Conservation (phyloP, 768 basidiomycete species). For the Suillus discolor region DNA sequence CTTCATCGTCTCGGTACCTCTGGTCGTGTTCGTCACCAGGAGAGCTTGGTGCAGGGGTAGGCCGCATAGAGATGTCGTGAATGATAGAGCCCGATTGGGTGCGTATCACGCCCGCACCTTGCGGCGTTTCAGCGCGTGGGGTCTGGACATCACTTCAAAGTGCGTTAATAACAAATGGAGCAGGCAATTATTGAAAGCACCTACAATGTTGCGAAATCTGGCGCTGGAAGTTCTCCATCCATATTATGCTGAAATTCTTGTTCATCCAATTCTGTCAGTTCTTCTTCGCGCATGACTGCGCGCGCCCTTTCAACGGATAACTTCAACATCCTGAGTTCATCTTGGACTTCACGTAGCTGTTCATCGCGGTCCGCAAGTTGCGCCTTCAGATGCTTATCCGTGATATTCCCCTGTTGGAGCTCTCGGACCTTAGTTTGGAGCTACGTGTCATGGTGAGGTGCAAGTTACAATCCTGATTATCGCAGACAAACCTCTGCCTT, state of each 20-base stretch:
- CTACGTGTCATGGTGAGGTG: background rate
- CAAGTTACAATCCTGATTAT: background rate
- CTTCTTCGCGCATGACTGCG: slow-evolving; percentile 10
- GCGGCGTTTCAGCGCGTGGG: background rate
- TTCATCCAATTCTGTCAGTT: slow-evolving; percentile 16
- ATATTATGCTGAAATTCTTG: slow-evolving; percentile 2
- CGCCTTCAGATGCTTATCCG: slow-evolving; percentile 29
- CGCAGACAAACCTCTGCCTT: slow-evolving; percentile 42
- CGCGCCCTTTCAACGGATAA: background rate
- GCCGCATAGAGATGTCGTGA: slow-evolving; percentile 47
- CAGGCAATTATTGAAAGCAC: background rate
- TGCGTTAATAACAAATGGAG: background rate
- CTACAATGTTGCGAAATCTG: slow-evolving; percentile 8
- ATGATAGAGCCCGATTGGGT: slow-evolving; percentile 54
- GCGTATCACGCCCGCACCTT: slow-evolving; percentile 27
- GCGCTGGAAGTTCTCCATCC: slow-evolving; percentile 1
- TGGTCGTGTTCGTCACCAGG: slow-evolving; percentile 20
- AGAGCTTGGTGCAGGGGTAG: slow-evolving; percentile 51
- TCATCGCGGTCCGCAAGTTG: slow-evolving; percentile 29
- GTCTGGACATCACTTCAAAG: background rate
- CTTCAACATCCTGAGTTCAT: background rate
- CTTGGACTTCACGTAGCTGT: slow-evolving; percentile 18
- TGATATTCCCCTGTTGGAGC: background rate
- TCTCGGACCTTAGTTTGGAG: slow-evolving; percentile 4
- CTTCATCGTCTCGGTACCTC: slow-evolving; percentile 12